Base-by-base conservation (phyloP, 192 early-diverging fungal genomes). In the Coemansia sp. region DNA sequence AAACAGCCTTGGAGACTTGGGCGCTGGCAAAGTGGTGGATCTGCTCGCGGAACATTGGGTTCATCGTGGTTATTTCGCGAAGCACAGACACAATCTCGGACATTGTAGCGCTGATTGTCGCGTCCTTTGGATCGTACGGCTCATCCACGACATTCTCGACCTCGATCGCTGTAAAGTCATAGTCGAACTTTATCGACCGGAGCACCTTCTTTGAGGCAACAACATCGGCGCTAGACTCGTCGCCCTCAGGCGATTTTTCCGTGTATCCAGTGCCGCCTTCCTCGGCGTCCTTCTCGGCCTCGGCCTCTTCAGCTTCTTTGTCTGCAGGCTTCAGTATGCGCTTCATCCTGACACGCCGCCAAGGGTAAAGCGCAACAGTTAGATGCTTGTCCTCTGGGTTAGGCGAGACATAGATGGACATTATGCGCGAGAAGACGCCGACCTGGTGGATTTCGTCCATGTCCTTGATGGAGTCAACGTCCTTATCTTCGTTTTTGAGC, bases 381-480 rank as follows among this genome's bases (percentile, higher is more conserved):
- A 99, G 79, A 65, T 90, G 88, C 65, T 88, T 86, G 50, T 90
- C 91, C 45, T 92, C 91, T 33, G 85, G 85, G 13, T 85, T 84
- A 1, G 75, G 76, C n/a, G 91, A 89, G 7, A 93, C 92, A 66
- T 95, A 97, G 33, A 95, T 87, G 52, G 91, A 95, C 42, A 95
- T 96, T 69, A 99, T 96, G 66, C 97, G 95, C 40, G 93, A 92
- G 87, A 99, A 97, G 38, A 99, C 95, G 58, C 97, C 96, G 9
- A 97, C 89, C 14, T 76, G 76, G 73, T 97, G 89, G 17, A 97
- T 88, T 69, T 99, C 91, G 57, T 88, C 74, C 53, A 92, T 73
- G 58, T 71, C 67, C 5, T 85, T 86, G 64, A 97, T 89, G 14
- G 88, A 85, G 63, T 99, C 95, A 2, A 89, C 84, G 59, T 96